Evolutionary conservation across 1,284 basidiomycete species (phyloP).

Genomic region (Rhizoctonia solani): DNA sequence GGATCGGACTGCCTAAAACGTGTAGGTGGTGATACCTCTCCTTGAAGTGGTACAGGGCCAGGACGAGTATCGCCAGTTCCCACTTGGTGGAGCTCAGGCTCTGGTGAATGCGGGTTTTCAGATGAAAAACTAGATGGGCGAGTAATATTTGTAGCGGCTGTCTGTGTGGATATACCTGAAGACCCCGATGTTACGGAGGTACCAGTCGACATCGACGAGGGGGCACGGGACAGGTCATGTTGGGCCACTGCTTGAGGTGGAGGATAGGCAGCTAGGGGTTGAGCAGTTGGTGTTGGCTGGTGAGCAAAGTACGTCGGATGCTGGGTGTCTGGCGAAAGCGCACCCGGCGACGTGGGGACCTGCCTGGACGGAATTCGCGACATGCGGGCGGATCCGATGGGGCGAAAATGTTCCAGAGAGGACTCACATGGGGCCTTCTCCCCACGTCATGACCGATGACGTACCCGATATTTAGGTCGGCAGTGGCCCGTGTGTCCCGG

Average conservation of each 20-base stretch:
- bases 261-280: neutral
- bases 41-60: constrained; percentile 17
- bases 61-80: neutral
- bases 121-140: constrained; percentile 12
- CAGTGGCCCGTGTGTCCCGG: neutral
- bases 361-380: constrained; percentile 14
- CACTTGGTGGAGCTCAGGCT: neutral
- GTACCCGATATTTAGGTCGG: neutral
- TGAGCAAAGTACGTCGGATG: constrained; percentile 1
- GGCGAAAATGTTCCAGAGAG: neutral
- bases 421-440: neutral
- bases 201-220: constrained; percentile 6
- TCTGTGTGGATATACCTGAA: constrained; percentile 5
- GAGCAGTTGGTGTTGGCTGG: constrained; percentile 4
- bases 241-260: neutral
- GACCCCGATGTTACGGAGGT: constrained; percentile 6
- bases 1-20: constrained; percentile 26
- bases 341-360: constrained; percentile 15
- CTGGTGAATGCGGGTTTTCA: neutral
- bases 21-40: neutral
- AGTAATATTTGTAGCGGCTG: constrained; percentile 3
- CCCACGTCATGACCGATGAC: neutral
- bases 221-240: constrained; percentile 11
- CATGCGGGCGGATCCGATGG: constrained; percentile 5
- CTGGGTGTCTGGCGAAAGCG: constrained; percentile 7